phyloP scores from a whole-genome alignment of 768 basidiomycete genomes.

The Russula earlei region DNA sequence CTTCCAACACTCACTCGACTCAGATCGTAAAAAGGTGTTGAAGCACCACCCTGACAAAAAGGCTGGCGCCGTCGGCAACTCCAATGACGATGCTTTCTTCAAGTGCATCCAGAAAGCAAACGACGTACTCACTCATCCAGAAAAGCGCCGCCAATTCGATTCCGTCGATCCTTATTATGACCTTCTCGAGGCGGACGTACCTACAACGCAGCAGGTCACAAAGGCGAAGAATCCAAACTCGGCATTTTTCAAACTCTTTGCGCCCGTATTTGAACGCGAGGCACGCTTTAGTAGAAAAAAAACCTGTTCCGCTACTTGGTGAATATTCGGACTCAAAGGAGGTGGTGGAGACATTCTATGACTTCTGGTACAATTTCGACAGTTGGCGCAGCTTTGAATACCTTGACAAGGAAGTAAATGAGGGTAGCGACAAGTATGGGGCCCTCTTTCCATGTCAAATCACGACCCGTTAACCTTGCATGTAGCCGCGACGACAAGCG shows the following conservation, averaged over 20 bases:
- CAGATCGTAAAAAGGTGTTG: constrained; percentile 96
- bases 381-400: constrained; percentile 98
- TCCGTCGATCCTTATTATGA: constrained; percentile 80
- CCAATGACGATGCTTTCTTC: constrained; percentile 98
- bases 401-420: constrained; percentile 96
- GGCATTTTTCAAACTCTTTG: constrained; percentile 63
- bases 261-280: constrained; percentile 82
- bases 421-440: constrained; percentile 86
- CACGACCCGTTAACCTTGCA: neutral
- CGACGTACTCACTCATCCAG: constrained; percentile 80
- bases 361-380: constrained; percentile 99
- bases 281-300: constrained; percentile 82
- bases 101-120: constrained; percentile 99
- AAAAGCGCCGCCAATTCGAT: constrained; percentile 91
- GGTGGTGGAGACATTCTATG: constrained; percentile 88
- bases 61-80: constrained; percentile 58
- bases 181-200: constrained; percentile 68
- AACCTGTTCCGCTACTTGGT: constrained; percentile 81
- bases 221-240: constrained; percentile 38
- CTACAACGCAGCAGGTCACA: constrained; percentile 54
- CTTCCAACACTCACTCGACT: neutral
- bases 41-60: constrained; percentile 98
- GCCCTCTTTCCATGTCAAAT: neutral
- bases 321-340: constrained; percentile 59
- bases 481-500: constrained; percentile 93